Conservation (phyloP, 192 early-diverging fungal genomes). For the Umbelopsis ramanniana region DNA sequence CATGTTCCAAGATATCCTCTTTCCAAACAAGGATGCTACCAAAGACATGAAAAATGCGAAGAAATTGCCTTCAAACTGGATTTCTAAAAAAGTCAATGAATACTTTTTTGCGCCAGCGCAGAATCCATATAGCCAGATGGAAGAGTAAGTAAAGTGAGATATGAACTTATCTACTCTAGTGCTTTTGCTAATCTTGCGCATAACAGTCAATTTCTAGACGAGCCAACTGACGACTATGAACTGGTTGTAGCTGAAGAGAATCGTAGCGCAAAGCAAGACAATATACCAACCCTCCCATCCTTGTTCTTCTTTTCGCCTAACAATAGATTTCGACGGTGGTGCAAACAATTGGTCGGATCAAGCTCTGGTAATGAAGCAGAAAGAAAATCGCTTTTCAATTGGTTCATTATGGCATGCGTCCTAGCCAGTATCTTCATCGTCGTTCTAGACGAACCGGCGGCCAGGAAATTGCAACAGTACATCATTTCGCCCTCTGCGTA, state of each 20-base stretch:
- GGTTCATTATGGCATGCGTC: constrained; percentile 53
- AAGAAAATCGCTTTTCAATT: constrained; percentile 48
- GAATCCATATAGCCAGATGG: background rate
- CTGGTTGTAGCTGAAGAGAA: constrained; percentile 39
- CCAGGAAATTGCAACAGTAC: constrained; percentile 24
- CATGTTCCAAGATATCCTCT: constrained; percentile 19
- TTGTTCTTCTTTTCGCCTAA: constrained; percentile 53
- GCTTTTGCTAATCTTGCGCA: background rate
- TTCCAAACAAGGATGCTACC: background rate
- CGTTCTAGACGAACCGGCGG: constrained; percentile 40
- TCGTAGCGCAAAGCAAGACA: constrained; percentile 20
- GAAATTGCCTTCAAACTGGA: background rate
- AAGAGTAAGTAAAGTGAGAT: background rate
- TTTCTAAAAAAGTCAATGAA: background rate
- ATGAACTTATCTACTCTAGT: background rate
- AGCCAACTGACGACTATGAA: constrained; percentile 35
- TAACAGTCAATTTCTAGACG: constrained; percentile 2
- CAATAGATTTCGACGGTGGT: constrained; percentile 47
- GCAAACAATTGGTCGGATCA: constrained; percentile 47
- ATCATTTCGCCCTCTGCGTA: constrained; percentile 22
- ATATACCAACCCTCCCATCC: constrained; percentile 27
- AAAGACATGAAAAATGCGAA: background rate
- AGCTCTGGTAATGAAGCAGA: constrained; percentile 40
- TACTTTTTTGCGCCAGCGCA: constrained; percentile 2
- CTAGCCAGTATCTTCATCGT: constrained; percentile 43